Percentiles rank a stretch among this genome's conserved stretches.
phyloP scores from a whole-genome alignment of 2,329 filamentous ascomycete species.

The Aspergillus fructus region DNA sequence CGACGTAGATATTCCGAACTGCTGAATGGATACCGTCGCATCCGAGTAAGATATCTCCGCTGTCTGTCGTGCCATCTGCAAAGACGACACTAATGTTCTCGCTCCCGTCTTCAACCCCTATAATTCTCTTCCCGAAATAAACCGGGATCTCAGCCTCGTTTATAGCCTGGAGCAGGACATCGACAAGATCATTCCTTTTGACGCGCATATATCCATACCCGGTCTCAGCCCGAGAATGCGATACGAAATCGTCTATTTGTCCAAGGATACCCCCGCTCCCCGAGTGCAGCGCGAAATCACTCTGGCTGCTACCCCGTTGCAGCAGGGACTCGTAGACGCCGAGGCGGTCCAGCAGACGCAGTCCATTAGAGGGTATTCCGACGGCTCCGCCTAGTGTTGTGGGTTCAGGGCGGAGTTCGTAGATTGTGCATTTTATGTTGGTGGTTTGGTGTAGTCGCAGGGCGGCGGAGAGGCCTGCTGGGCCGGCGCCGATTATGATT shows the following conservation, averaged over 20 bases:
- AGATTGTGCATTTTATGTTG: slow-evolving; percentile 20
- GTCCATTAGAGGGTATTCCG: slow-evolving; percentile 30
- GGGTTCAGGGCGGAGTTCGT: slow-evolving; percentile 30
- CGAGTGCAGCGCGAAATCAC: not conserved
- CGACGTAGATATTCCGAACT: slow-evolving; percentile 33
- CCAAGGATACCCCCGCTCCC: not conserved
- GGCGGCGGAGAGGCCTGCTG: slow-evolving; percentile 21
- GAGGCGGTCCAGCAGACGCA: slow-evolving; percentile 27
- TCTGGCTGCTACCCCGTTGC: not conserved
- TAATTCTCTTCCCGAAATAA: not conserved
- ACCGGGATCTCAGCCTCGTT: slow-evolving; percentile 12
- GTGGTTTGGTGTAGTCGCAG: slow-evolving; percentile 18
- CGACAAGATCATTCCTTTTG: slow-evolving; percentile 27
- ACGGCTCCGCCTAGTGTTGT: slow-evolving; percentile 33
- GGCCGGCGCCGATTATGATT: slow-evolving; percentile 24
- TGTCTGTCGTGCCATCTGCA: slow-evolving; percentile 17
- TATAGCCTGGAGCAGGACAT: slow-evolving; percentile 22
- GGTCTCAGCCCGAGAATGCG: not conserved
- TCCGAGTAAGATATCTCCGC: slow-evolving; percentile 28
- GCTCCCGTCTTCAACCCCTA: not conserved
- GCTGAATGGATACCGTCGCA: slow-evolving; percentile 43
- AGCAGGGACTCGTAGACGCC: slow-evolving; percentile 21
- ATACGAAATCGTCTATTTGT: not conserved
- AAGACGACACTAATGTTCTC: slow-evolving; percentile 11
- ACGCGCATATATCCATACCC: slow-evolving; percentile 30